A percentile compares a stretch with the other conserved stretches of the same genome.
Evolutionary conservation across 176 grass and related monocot species (phyloP).

Genomic region (Triticum aestivum): DNA sequence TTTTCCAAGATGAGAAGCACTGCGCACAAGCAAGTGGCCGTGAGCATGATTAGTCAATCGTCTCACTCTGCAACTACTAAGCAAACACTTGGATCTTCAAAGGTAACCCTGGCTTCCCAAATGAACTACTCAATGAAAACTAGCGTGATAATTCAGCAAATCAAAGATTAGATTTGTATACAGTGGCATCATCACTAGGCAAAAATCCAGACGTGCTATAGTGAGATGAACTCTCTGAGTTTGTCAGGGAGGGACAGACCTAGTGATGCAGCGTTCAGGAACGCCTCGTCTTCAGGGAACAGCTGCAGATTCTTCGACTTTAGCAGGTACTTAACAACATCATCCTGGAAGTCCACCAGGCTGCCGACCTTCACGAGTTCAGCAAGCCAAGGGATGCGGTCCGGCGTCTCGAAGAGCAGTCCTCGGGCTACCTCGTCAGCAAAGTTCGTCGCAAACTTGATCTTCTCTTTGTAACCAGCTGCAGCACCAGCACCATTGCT

Average conservation of each 20-base stretch:
- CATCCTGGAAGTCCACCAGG: constrained; percentile 58
- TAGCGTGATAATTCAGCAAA: neutral
- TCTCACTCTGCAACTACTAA: neutral
- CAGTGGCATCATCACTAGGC: too few species aligned
- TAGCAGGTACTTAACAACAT: constrained; percentile 48
- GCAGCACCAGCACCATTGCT: neutral
- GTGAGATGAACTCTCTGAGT: neutral
- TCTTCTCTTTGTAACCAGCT: constrained; percentile 26
- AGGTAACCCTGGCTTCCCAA: neutral
- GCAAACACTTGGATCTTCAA: neutral
- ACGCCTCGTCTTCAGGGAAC: constrained; percentile 57
- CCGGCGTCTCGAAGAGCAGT: constrained; percentile 52
- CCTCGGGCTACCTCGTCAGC: constrained; percentile 55
- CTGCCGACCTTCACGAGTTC: constrained; percentile 50
- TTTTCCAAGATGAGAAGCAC: too few species aligned
- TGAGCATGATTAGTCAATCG: too few species aligned
- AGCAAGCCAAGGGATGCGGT: constrained; percentile 37
- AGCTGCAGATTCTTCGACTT: constrained; percentile 12
- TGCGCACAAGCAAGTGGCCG: too few species aligned
- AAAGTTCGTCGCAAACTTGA: constrained; percentile 53
- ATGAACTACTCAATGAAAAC: neutral
- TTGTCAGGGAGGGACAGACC: neutral
- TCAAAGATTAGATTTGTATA: too few species aligned
- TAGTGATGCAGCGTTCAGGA: constrained; percentile 26
- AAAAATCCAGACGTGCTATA: too few species aligned